Evolutionary conservation across 2,329 filamentous ascomycete species (phyloP).

Genomic region (Nothophaeocryptopus gaeumannii): DNA sequence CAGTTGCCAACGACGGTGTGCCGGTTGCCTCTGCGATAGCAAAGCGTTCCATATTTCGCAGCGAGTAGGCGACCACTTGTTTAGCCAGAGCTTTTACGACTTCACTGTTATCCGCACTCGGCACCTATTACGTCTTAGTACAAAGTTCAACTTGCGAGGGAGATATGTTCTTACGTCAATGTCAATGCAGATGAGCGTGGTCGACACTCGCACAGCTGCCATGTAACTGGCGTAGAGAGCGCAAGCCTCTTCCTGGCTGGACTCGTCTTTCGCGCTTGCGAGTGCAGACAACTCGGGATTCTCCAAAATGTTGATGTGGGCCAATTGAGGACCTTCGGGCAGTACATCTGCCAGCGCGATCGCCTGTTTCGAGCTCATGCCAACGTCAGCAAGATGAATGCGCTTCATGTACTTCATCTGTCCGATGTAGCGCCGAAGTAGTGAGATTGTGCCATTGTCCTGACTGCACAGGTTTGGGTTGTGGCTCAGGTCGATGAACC

Average conservation of each 20-base stretch:
- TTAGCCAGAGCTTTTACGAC: conserved; percentile 88
- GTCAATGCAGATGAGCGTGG: conserved; percentile 81
- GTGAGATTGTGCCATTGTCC: conserved; percentile 34
- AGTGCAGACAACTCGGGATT: conserved; percentile 71
- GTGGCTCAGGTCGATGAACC: conserved; percentile 89
- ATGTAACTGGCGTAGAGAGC: conserved; percentile 89
- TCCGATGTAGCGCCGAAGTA: conserved; percentile 80
- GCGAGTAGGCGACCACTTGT: conserved; percentile 89
- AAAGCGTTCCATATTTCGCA: conserved; percentile 82
- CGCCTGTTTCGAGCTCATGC: conserved; percentile 79
- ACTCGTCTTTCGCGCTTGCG: conserved; percentile 72
- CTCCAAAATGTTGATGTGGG: conserved; percentile 82
- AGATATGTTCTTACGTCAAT: conserved; percentile 61
- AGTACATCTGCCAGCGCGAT: conserved; percentile 89
- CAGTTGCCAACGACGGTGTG: conserved; percentile 33
- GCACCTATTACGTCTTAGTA: conserved; percentile 47
- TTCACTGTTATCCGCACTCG: conserved; percentile 76
- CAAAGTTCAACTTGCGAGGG: not conserved
- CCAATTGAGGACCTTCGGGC: conserved; percentile 75
- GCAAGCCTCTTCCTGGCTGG: conserved; percentile 85
- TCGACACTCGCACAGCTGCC: conserved; percentile 79
- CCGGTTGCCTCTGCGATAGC: conserved; percentile 62
- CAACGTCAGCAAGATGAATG: conserved; percentile 81
- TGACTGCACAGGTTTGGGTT: conserved; percentile 71
- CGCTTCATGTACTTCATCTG: conserved; percentile 75